phyloP scores from a whole-genome alignment of 179 eudicot species.

The Patellifolia procumbens region DNA sequence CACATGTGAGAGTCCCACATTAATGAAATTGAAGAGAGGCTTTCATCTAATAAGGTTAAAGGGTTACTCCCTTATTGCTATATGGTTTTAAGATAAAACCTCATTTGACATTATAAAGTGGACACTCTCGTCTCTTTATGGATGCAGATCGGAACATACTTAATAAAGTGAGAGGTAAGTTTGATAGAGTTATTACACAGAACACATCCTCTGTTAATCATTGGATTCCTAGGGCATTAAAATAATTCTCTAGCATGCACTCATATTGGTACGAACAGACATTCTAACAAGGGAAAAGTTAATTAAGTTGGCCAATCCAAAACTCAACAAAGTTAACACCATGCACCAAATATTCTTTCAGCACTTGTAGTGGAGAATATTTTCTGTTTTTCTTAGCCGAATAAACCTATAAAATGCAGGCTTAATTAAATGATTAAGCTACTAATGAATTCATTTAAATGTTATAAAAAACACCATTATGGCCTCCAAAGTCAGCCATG shows the following conservation, averaged over 20 bases:
- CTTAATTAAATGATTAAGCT: slow-evolving; percentile 5
- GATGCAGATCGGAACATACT: too few relatives aligned
- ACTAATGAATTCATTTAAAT: neutral
- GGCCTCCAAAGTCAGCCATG: slow-evolving; percentile 21
- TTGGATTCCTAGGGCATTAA: slow-evolving; percentile 21
- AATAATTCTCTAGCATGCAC: slow-evolving; percentile 8
- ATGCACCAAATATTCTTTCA: slow-evolving; percentile 16
- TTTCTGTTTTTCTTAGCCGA: slow-evolving; percentile 6
- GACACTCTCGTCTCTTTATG: too few relatives aligned
- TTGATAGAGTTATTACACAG: too few relatives aligned
- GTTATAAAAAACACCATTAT: slow-evolving; percentile 7
- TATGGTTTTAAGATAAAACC: too few relatives aligned
- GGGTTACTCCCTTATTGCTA: too few relatives aligned
- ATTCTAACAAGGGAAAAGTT: neutral
- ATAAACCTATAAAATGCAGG: neutral
- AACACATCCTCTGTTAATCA: slow-evolving; percentile 15
- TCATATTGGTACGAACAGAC: neutral
- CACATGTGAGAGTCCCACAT: too few relatives aligned
- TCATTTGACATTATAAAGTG: too few relatives aligned
- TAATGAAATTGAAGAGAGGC: too few relatives aligned
- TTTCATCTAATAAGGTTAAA: too few relatives aligned
- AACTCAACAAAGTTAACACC: neutral
- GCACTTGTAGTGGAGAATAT: slow-evolving; percentile 19
- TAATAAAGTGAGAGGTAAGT: too few relatives aligned
- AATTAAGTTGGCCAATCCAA: neutral